Base-by-base conservation (phyloP, 169 alveolate genomes). In the Cryptosporidium meleagridis region DNA sequence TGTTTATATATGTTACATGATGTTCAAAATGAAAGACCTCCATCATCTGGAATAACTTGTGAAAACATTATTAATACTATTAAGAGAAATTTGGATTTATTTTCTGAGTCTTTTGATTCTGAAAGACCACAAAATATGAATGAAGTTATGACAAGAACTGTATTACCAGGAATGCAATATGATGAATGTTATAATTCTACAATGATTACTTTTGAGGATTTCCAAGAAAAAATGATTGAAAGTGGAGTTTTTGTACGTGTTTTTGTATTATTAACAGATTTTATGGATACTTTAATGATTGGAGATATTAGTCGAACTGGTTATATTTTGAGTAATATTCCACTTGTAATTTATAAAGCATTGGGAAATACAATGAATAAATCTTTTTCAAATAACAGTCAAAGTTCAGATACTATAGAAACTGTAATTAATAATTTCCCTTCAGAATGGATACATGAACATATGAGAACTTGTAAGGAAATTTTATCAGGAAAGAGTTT, bases 371-470 rank as follows among this genome's bases (percentile, higher is more conserved):
- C 70, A 51, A 71, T 41, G 4, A 45, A 4, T 18, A n/a, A 12
- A 21, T 35, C 18, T 6, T 21, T 33, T 21, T 1, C 9, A 41
- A 14, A 41, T 26, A 35, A 31, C 14, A 0, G 5, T 55, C 65
- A 55, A 23, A 23, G 31, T 7, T 18, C 6, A 26, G 69, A 33
- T 3, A 41, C 68, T 21, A 65, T 80, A 31, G 89, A 80, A 62
- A 80, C 73, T 6, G 75, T 80, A 8, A 59, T 80, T 31, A 80
- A 45, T 29, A 80, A 80, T 26, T 80, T 80, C 41, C 89, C 89
- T 26, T 80, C 89, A 41, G 89, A 80, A 29, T 80, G 89, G 89
- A 80, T 80, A 80, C 89, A 80, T 33, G 89, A 80, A 23, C 89
- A 80, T 29, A 80, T 65, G 35, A 80, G 75, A 48, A 80, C 89